Base-by-base conservation (phyloP, 1,139 yeast genomes). In the Yamadazyma mexicana region DNA sequence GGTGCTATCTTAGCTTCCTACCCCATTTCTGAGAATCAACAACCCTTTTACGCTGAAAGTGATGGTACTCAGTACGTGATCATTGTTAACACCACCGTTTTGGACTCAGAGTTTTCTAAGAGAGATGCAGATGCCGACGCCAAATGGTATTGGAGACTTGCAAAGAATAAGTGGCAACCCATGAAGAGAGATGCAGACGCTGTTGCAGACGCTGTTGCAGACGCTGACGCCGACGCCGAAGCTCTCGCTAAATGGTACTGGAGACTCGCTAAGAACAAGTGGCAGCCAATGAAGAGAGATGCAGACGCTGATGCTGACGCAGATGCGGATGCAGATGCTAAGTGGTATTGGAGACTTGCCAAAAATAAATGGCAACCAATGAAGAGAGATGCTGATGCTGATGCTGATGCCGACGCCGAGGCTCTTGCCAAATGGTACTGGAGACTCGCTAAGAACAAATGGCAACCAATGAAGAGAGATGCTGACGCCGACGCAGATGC, bases 1-100 rank as follows among this genome's bases (percentile, higher is more conserved):
- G 49, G 38, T 2, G 46, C 52, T 12, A 38, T 50, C 12, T 39
- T 50, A 30, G 51, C 47, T 17, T 42, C 46, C n/a, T 48, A 40
- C 27, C 51, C 51, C 14, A 31, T 50, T 26, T 47, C 42, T 34
- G 43, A 37, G 8, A 35, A 20, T 18, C 39, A 34, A 12, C 43
- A 42, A 34, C 52, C 54, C 18, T 38, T 44, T 33, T 43, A 37
- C 28, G 51, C 50, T 27, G 39, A 47, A 36, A 38, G 44, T 11
- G 47, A 44, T 18, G 52, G 51, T 15, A 32, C 35, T 17, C 44
- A 46, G 7, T 50, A 40, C 37, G 38, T 50, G 12, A 43, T 49
- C 9, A 40, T 50, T 22, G 38, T 50, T 20, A 50, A 50, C 37
- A 35, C 50, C 11, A 48, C 50, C 18, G 41, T 37, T 18, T 38